Percentiles rank a stretch among this genome's conserved stretches.
Conservation (phyloP, 208 protist genomes). For the Vickermania ingenoplastis region DNA sequence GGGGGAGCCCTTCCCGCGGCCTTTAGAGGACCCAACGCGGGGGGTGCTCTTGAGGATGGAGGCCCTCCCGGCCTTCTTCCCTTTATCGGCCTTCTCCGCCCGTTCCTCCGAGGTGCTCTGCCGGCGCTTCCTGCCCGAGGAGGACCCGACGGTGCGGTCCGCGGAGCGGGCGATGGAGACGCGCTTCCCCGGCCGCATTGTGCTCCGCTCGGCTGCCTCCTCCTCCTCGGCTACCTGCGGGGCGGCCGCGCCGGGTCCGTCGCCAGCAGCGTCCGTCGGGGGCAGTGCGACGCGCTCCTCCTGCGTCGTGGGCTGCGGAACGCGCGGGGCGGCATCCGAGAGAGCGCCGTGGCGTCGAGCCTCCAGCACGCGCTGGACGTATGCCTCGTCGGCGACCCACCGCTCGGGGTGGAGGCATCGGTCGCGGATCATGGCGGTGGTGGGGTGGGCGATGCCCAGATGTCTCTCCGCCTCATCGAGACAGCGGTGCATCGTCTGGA, state of each 20-base stretch:
- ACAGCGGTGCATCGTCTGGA: slow-evolving; percentile 63
- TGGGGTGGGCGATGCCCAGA: slow-evolving; percentile 52
- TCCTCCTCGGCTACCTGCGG: background rate
- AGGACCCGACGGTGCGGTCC: background rate
- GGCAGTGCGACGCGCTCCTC: background rate
- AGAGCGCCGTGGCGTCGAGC: background rate
- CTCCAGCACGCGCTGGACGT: background rate
- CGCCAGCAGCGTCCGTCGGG: background rate
- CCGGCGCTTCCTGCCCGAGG: background rate
- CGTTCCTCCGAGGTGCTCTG: background rate
- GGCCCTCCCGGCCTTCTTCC: background rate
- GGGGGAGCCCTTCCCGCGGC: background rate
- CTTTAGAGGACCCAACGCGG: background rate
- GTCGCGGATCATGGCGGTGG: slow-evolving; percentile 52
- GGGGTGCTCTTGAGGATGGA: background rate
- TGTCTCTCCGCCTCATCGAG: slow-evolving; percentile 43
- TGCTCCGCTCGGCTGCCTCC: too few species aligned
- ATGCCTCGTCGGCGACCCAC: slow-evolving; percentile 16
- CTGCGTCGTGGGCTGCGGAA: background rate
- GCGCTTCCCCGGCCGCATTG: background rate
- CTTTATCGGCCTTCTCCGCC: background rate
- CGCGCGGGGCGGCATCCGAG: background rate
- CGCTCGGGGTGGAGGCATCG: slow-evolving; percentile 37
- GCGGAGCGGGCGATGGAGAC: background rate
- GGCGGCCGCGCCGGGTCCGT: background rate